phyloP scores from a whole-genome alignment of 2,329 filamentous ascomycete genomes.

The Monosporascus ibericus region DNA sequence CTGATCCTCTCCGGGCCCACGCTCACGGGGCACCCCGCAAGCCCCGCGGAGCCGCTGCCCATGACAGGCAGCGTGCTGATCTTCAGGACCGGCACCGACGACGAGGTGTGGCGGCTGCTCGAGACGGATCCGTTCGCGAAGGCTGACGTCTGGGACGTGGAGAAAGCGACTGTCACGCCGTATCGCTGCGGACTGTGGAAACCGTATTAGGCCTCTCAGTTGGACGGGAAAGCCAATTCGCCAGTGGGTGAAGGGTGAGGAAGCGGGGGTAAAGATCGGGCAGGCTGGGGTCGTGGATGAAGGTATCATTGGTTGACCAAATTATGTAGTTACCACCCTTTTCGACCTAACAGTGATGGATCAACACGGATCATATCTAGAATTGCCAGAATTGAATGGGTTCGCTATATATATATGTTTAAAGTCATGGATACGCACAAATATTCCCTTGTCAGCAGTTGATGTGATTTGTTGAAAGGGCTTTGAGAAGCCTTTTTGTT shows the following conservation, averaged over 20 bases:
- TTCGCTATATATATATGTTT: no score
- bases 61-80: conserved; percentile 15
- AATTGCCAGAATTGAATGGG: no score
- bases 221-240: not conserved
- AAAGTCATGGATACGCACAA: no score
- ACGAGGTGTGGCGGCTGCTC: conserved; percentile 10
- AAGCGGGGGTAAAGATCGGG: not conserved
- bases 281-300: no score
- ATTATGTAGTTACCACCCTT: no score
- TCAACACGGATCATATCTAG: no score
- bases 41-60: conserved; percentile 3
- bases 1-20: conserved; percentile 15
- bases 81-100: conserved; percentile 9
- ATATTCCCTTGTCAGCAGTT: no score
- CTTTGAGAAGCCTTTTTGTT: no score
- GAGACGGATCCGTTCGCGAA: conserved; percentile 12
- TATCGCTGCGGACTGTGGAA: conserved; percentile 15
- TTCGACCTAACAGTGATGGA: no score
- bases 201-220: conserved; percentile 5
- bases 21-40: conserved; percentile 8
- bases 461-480: no score
- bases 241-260: not conserved
- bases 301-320: no score
- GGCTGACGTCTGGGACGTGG: conserved; percentile 15
- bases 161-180: conserved; percentile 11